A percentile compares a stretch with the other conserved stretches of the same genome.
These are phyloP conservation scores for Capsella rubella DNA, from an alignment of 441 rosid species.

Conservation along the genomic window DNA sequence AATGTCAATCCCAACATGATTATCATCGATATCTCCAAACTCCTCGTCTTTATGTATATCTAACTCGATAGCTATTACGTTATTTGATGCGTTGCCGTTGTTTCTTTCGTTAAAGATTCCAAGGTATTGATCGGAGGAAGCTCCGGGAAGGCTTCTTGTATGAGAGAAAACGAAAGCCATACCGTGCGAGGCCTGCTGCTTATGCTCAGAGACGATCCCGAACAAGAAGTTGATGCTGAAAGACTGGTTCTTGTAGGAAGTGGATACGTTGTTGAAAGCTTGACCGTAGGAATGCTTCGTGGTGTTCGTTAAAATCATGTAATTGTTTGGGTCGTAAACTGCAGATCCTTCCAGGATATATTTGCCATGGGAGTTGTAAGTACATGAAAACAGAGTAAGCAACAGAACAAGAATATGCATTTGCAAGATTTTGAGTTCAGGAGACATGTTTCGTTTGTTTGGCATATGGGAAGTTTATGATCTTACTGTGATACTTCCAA, in stretches of 20 bases:
- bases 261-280: neutral
- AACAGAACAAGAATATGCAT: constrained; percentile 14
- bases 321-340: constrained; percentile 13
- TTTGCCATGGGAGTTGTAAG: constrained; percentile 14
- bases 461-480: too few species aligned
- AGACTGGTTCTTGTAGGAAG: constrained; percentile 8
- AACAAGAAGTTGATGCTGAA: constrained; percentile 55
- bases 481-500: too few species aligned
- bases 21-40: constrained; percentile 48
- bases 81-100: constrained; percentile 58
- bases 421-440: too few species aligned
- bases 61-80: constrained; percentile 50
- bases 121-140: constrained; percentile 73
- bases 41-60: constrained; percentile 48
- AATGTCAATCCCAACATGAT: constrained; percentile 50
- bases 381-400: neutral
- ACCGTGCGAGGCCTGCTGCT: constrained; percentile 74
- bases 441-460: too few species aligned
- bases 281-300: constrained; percentile 14
- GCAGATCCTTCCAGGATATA: constrained; percentile 24
- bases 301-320: constrained; percentile 21
- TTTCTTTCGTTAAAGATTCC: constrained; percentile 70
- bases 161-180: constrained; percentile 74
- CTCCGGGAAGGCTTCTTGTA: constrained; percentile 47
- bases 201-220: constrained; percentile 63